Conservation (phyloP, 2,329 filamentous ascomycete genomes). For the Diaporthe caulivora region DNA sequence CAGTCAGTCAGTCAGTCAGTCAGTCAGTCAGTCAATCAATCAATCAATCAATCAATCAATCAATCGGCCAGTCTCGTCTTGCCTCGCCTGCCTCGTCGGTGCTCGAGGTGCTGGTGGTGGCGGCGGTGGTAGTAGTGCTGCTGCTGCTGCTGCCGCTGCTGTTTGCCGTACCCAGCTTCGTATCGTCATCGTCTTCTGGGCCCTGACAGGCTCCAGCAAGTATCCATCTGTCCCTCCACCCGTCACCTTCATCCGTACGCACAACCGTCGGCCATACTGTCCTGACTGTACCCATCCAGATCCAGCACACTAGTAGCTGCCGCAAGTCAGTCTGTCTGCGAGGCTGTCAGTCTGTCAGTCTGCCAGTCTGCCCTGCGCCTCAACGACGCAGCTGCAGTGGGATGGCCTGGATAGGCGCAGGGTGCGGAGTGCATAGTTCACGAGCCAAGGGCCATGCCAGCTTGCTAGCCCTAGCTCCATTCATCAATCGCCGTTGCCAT, state of each 20-base stretch:
- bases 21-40: no score
- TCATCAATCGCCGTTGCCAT: neutral
- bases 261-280: conserved; percentile 22
- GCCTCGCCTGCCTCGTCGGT: conserved; percentile 5
- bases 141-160: no score
- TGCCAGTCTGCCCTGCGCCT: conserved; percentile 12
- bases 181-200: conserved; percentile 9
- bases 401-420: neutral
- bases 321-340: no score
- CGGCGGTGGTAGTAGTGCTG: no score
- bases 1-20: no score
- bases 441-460: conserved; percentile 19
- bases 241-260: conserved; percentile 28
- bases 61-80: neutral
- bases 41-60: no score
- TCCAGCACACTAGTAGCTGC: neutral
- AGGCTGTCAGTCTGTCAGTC: no score
- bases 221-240: conserved; percentile 6
- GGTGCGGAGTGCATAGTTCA: conserved; percentile 11
- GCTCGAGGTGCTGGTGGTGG: neutral
- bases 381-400: conserved; percentile 19
- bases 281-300: conserved; percentile 4
- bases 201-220: conserved; percentile 6
- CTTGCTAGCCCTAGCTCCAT: neutral
- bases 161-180: neutral